A percentile compares a stretch with the other conserved stretches of the same genome.
These are phyloP conservation scores for Aspergillus sergii DNA, from an alignment of 2,329 filamentous ascomycete genomes.

Conservation along the genomic window DNA sequence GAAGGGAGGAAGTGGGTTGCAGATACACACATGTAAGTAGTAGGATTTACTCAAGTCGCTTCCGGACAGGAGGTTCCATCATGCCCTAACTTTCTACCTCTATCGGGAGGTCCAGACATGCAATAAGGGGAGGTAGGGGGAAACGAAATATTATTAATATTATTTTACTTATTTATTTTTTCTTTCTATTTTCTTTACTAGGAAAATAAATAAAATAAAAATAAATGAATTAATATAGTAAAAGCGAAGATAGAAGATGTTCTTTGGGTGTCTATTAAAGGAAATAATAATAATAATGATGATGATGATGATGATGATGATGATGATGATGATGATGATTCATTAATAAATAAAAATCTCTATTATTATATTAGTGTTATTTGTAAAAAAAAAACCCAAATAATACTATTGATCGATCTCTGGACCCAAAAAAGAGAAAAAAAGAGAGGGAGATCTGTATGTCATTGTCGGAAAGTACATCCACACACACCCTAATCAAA, in stretches of 20 bases:
- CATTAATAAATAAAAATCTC: not conserved
- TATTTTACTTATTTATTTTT: not conserved
- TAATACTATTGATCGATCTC: not conserved
- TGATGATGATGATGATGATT: not conserved
- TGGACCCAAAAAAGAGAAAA: not conserved
- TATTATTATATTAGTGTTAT: not conserved
- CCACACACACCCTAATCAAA: constrained; percentile 1
- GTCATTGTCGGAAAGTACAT: constrained; percentile 18
- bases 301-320: too few relatives aligned
- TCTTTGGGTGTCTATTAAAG: too few relatives aligned
- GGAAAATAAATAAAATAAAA: too few relatives aligned
- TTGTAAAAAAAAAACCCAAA: constrained; percentile 2
- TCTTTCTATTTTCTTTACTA: too few relatives aligned
- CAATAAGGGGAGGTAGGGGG: not conserved
- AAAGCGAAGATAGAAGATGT: too few relatives aligned
- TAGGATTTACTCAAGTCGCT: not conserved
- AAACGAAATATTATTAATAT: not conserved
- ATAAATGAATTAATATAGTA: too few relatives aligned
- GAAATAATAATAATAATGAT: not conserved
- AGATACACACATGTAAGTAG: constrained; percentile 2
- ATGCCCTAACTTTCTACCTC: not conserved
- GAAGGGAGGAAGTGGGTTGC: constrained; percentile 11
- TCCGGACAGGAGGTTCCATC: not conserved
- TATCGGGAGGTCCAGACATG: not conserved
- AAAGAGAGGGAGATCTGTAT: constrained; percentile 20